Conservation (phyloP, 768 basidiomycete genomes). For the Trametes cinnabarina region DNA sequence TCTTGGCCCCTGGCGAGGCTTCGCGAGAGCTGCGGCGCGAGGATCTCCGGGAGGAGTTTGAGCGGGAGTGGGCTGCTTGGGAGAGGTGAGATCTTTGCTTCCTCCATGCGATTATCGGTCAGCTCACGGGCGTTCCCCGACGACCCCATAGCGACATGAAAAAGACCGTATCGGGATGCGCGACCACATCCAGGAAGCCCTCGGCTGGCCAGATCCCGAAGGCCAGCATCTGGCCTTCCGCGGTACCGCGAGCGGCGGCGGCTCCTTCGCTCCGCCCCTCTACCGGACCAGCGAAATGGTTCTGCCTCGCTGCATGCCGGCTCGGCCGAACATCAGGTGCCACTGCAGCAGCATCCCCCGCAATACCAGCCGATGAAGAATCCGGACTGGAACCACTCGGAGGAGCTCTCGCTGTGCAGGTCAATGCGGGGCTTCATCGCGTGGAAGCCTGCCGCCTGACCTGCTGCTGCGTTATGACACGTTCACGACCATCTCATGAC, state of each 20-base stretch:
- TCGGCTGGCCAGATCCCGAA: constrained; percentile 51
- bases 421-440: constrained; percentile 54
- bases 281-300: neutral
- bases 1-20: constrained; percentile 14
- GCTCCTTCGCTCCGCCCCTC: neutral
- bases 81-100: constrained; percentile 48
- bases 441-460: constrained; percentile 34
- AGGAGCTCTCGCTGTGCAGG: constrained; percentile 25
- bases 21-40: constrained; percentile 1
- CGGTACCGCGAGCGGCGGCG: neutral
- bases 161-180: constrained; percentile 65
- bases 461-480: neutral
- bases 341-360: neutral
- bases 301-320: neutral
- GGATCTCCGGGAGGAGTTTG: constrained; percentile 54
- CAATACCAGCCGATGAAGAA: constrained; percentile 2
- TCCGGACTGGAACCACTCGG: constrained; percentile 21
- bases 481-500: neutral
- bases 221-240: neutral
- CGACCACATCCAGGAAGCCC: constrained; percentile 41
- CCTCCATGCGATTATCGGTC: constrained; percentile 1
- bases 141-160: constrained; percentile 60
- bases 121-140: neutral
- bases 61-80: constrained; percentile 68
- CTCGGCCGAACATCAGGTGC: neutral